Base-by-base conservation (phyloP, 2,329 filamentous ascomycete genomes). In the Alternaria postmessia region DNA sequence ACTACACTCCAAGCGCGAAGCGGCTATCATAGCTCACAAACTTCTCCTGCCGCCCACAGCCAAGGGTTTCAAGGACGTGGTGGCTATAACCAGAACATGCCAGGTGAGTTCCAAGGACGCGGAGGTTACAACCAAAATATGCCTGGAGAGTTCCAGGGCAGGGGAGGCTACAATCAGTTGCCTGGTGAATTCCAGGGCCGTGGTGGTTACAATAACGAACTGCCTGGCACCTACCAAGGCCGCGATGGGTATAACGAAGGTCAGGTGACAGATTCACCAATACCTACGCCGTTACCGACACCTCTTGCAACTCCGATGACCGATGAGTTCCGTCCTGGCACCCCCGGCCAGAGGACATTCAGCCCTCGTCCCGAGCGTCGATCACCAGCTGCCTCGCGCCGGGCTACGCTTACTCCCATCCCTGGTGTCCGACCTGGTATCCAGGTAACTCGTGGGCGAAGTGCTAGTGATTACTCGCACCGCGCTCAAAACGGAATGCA, bases 351-450 rank as follows among this genome's bases (percentile, higher is more conserved):
- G 20, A 69, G 69, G 7, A 61, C 70, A 5, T 72, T 72, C 49
- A 75, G 71, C 53, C 74, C 73, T 5, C 71, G 74, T 14, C 69
- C 67, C 7, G 70, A 74, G 24, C 71, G 71, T 24, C 69, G 64
- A 7, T 76, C 72, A 11, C 73, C 73, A 7, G 65, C 69, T 12
- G 69, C 71, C 12, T 73, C 72, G 11, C 76, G 77, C 18, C 74
- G 75, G 20, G 70, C 77, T 12, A 79, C 77, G 2, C 68, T 79
- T 8, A 77, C 75, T 1, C 77, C 77, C 2, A 77, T 76, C 26
- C 74, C 77, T 11, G 73, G 75, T 32, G 51, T 75, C 4, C 64
- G 75, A 16, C 77, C 76, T 14, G 74, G 72, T 18, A 79, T 79
- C 5, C 74, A 74, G 28, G 70, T 78, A 54, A 73, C 65, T 26